Evolutionary conservation across 768 basidiomycete species (phyloP).

Genomic region (Hortiboletus flavorubellus): DNA sequence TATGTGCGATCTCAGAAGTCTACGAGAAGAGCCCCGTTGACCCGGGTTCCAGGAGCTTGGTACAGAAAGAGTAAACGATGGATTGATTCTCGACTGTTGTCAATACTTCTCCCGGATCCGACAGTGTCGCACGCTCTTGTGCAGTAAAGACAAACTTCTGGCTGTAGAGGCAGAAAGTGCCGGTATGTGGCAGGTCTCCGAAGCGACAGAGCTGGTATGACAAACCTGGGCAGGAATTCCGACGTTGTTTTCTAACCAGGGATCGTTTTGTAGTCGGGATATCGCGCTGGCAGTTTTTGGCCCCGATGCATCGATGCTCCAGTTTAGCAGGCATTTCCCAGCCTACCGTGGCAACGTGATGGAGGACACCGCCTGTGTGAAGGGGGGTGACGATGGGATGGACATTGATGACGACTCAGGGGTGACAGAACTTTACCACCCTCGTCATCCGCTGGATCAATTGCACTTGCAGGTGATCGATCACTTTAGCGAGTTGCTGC

Average conservation of each 20-base stretch:
- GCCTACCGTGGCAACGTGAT: conserved; percentile 35
- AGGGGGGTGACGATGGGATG: conserved; percentile 47
- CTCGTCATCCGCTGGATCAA: conserved; percentile 58
- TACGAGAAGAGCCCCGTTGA: background rate
- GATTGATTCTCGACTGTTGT: conserved; percentile 74
- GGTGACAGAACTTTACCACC: conserved; percentile 35
- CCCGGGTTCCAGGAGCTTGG: conserved; percentile 15
- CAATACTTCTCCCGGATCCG: conserved; percentile 48
- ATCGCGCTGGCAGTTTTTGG: conserved; percentile 50
- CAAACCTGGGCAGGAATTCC: conserved; percentile 15
- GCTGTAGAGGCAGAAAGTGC: conserved; percentile 48
- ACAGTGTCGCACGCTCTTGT: conserved; percentile 51
- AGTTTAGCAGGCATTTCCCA: conserved; percentile 40
- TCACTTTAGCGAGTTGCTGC: conserved; percentile 61
- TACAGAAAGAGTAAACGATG: conserved; percentile 55
- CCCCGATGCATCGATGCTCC: conserved; percentile 31
- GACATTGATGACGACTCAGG: conserved; percentile 57
- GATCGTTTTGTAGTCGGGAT: conserved; percentile 46
- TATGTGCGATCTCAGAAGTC: conserved; percentile 16
- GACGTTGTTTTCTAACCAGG: conserved; percentile 32
- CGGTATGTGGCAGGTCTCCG: conserved; percentile 33
- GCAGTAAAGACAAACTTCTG: conserved; percentile 69
- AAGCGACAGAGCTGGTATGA: conserved; percentile 10
- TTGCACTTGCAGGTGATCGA: conserved; percentile 68
- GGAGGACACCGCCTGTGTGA: conserved; percentile 8